Percentiles rank a stretch among this genome's conserved stretches.
phyloP scores from a whole-genome alignment of 176 grass and related monocot genomes.

The Oryza glaberrima region DNA sequence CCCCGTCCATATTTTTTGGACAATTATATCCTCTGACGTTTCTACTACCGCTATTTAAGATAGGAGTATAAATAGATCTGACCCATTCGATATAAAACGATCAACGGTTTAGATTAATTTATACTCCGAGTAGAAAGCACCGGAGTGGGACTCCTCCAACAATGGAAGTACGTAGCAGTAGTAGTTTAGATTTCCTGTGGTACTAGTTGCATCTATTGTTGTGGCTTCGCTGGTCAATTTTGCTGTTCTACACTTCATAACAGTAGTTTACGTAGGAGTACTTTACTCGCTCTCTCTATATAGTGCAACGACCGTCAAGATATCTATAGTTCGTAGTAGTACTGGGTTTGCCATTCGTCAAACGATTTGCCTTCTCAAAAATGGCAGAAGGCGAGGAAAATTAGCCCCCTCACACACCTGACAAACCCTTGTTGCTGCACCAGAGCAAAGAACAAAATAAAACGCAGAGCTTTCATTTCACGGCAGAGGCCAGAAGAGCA shows the following conservation, averaged over 20 bases:
- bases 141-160: neutral
- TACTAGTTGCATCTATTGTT: neutral
- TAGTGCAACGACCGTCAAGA: neutral
- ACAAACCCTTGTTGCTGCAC: constrained; percentile 25
- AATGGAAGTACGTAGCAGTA: neutral
- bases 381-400: neutral
- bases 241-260: neutral
- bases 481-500: neutral
- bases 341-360: neutral
- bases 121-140: no score
- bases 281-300: no score
- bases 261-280: no score
- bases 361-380: neutral
- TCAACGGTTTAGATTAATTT: no score
- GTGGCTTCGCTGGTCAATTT: constrained; percentile 14
- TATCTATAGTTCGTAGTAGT: neutral
- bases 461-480: constrained; percentile 20
- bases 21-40: no score
- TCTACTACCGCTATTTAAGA: no score
- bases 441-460: constrained; percentile 10
- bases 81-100: no score
- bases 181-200: no score
- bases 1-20: no score
- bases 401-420: neutral
- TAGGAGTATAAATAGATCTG: no score